These are phyloP conservation scores for Capronia epimyces DNA, from an alignment of 2,329 filamentous ascomycete genomes.

Conservation along the genomic window DNA sequence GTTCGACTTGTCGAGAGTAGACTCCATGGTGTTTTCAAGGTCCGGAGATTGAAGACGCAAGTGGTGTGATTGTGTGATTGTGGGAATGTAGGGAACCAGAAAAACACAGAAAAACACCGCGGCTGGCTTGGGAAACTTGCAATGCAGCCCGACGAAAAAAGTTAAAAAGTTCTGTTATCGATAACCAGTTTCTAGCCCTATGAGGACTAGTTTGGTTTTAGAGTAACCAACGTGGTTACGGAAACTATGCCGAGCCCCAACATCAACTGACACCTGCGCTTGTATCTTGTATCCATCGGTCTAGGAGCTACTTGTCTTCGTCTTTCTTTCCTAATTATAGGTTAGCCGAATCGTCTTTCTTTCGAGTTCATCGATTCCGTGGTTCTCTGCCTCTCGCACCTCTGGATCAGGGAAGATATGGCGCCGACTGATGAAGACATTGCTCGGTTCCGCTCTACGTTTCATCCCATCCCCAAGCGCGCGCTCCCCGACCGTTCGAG, in stretches of 20 bases:
- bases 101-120: background rate
- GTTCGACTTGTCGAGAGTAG: slow-evolving; percentile 31
- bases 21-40: slow-evolving; percentile 7
- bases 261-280: background rate
- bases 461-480: slow-evolving; percentile 58
- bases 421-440: slow-evolving; percentile 51
- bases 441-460: slow-evolving; percentile 62
- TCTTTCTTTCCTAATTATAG: too few relatives aligned
- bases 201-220: background rate
- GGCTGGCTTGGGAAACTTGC: background rate
- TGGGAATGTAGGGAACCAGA: background rate
- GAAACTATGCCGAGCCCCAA: background rate
- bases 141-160: background rate
- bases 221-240: background rate
- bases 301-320: background rate
- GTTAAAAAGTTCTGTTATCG: slow-evolving; percentile 2
- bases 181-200: background rate
- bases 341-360: too few relatives aligned
- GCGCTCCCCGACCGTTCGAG: slow-evolving; percentile 68
- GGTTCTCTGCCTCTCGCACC: background rate
- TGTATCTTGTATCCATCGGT: background rate
- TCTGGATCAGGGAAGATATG: slow-evolving; percentile 30
- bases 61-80: background rate
- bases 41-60: background rate
- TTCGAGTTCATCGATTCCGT: background rate